phyloP scores from a whole-genome alignment of 257 asterid genomes.

The Forsythia viridissima region DNA sequence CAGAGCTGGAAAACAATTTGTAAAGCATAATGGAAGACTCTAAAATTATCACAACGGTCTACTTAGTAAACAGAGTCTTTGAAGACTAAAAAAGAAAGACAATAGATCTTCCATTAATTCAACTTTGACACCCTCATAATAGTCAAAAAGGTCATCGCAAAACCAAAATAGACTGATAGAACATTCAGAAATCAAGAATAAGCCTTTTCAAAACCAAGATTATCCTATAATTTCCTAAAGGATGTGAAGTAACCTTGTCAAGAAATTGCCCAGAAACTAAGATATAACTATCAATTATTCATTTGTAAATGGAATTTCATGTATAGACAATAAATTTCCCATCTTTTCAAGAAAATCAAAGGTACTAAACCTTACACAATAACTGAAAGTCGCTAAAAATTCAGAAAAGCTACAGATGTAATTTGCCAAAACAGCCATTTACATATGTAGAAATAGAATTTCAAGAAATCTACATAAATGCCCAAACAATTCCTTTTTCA shows the following conservation, averaged over 20 bases:
- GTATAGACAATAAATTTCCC: not conserved
- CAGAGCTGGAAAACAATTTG: not conserved
- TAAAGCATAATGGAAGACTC: not conserved
- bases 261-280: constrained; percentile 7
- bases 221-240: constrained; percentile 7
- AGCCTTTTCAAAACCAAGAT: constrained; percentile 4
- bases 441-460: not conserved
- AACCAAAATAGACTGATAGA: not conserved
- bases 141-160: not conserved
- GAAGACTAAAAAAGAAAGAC: not conserved
- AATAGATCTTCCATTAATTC: not conserved
- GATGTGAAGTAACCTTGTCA: not conserved
- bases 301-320: not conserved
- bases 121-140: constrained; percentile 4
- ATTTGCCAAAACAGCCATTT: constrained; percentile 27
- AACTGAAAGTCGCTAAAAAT: not conserved
- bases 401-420: not conserved
- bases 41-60: not conserved
- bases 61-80: not conserved
- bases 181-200: constrained; percentile 5
- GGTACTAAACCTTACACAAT: not conserved
- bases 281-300: not conserved
- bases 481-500: constrained; percentile 9
- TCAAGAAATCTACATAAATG: constrained; percentile 18
- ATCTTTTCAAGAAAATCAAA: not conserved